These are phyloP conservation scores for Prunella vulgaris DNA, from an alignment of 257 asterid genomes.

Conservation along the genomic window DNA sequence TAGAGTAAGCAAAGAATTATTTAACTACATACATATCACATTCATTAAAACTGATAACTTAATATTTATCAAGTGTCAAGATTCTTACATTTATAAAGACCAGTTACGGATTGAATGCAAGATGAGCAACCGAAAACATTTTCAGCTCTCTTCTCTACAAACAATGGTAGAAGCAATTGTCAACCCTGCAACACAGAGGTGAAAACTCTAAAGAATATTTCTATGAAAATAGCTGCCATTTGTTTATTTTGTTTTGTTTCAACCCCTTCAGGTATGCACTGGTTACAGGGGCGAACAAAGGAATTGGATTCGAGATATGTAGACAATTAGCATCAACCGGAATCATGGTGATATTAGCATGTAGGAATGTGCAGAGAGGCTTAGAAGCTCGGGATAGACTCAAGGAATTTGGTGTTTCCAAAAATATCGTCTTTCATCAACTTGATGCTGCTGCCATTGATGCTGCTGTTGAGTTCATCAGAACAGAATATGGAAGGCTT, in stretches of 20 bases:
- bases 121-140: neutral
- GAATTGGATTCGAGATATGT: slow-evolving; percentile 44
- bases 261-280: slow-evolving; percentile 32
- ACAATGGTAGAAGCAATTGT: slow-evolving; percentile 5
- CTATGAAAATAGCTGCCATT: neutral
- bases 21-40: too few relatives aligned
- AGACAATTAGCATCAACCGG: slow-evolving; percentile 42
- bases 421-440: slow-evolving; percentile 33
- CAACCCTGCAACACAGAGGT: slow-evolving; percentile 16
- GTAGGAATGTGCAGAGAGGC: slow-evolving; percentile 43
- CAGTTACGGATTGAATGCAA: neutral
- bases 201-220: neutral
- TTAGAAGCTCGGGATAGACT: slow-evolving; percentile 38
- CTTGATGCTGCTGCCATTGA: slow-evolving; percentile 39
- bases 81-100: too few relatives aligned
- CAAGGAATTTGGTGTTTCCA: slow-evolving; percentile 21
- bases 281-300: slow-evolving; percentile 49
- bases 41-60: too few relatives aligned
- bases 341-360: slow-evolving; percentile 35
- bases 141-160: neutral
- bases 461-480: slow-evolving; percentile 30
- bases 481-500: slow-evolving; percentile 28
- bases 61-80: too few relatives aligned
- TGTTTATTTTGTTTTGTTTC: neutral
- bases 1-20: too few relatives aligned